Evolutionary conservation across 768 basidiomycete genomes (phyloP), one percentile per base, ranked within the genome.

Genomic region (Phlebiopsis flavidoalba): DNA sequence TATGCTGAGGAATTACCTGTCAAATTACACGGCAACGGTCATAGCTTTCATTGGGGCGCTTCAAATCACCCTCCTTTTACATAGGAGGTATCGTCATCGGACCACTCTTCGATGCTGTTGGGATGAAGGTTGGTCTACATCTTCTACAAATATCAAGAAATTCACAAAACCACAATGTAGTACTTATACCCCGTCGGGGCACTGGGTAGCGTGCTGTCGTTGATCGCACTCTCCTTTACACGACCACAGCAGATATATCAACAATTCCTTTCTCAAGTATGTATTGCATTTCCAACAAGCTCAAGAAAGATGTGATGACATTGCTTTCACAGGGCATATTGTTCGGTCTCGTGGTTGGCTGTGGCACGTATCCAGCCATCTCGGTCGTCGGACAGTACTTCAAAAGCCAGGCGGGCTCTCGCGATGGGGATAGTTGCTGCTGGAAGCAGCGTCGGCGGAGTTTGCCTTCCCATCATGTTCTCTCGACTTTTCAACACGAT

Each of bases 391-490:
- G 60, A 6, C 63, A 63, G 47, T 55, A 63, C 55, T 63, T 63
- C 59, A 54, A 56, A n/a, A 10, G 37, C 46, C 15, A 59, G 61
- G 8, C 71, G 84, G 36, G 78, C 80, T 0, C 60, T 84, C 11
- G 84, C 83, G 0, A 84, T 83, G 76, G 86, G 85, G 17, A 60
- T 83, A 26, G 79, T 84, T 40, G 75, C 83, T 11, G 72, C 80
- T 60, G 62, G 71, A 31, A 63, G 62, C 48, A 64, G 66, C 11
- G 47, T 66, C 21, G 70, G 66, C 33, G 68, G 63, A 19, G 63
- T 68, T 33, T 50, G 72, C 37, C 63, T 64, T 31, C 63, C 67
- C 36, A 71, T 73, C 43, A 69, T 73, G 68, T 43, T 64, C 49
- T 63, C 68, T 57, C 61, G 68, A 33, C 54, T 67, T 35, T 59